These are phyloP conservation scores for Casuarina cunninghamiana DNA, from an alignment of 306 rosid genomes.

Conservation along the genomic window DNA sequence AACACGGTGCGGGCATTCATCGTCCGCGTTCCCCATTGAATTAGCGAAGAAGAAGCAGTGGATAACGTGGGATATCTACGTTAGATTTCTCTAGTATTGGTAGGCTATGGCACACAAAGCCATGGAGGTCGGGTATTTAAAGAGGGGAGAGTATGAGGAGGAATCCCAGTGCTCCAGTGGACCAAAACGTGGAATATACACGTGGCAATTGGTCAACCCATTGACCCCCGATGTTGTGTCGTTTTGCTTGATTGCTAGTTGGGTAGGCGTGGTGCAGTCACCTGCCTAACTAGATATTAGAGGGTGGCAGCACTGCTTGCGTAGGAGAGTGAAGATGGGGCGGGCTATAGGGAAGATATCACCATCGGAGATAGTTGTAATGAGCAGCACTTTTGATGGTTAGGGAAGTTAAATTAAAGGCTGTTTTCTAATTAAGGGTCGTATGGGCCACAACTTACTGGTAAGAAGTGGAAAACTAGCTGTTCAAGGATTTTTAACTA, in stretches of 20 bases:
- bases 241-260: not conserved
- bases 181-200: conserved; percentile 23
- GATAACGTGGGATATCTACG: not conserved
- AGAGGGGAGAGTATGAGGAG: not conserved
- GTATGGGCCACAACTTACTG: not conserved
- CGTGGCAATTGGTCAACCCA: not conserved
- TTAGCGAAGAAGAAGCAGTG: no score
- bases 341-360: not conserved
- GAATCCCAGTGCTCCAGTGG: conserved; percentile 23
- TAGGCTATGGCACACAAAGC: not conserved
- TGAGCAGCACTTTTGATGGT: not conserved
- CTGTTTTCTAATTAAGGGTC: not conserved
- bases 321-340: not conserved
- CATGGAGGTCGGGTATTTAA: not conserved
- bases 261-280: no score
- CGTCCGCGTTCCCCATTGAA: conserved; percentile 62
- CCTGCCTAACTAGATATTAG: no score
- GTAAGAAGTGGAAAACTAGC: not conserved
- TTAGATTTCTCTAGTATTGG: not conserved
- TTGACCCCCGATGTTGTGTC: not conserved
- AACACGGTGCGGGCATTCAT: conserved; percentile 36
- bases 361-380: not conserved
- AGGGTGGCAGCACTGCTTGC: not conserved
- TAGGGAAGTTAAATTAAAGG: not conserved
- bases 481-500: not conserved